These are phyloP conservation scores for Phylloporus arenicola DNA, from an alignment of 768 basidiomycete genomes.

Conservation along the genomic window DNA sequence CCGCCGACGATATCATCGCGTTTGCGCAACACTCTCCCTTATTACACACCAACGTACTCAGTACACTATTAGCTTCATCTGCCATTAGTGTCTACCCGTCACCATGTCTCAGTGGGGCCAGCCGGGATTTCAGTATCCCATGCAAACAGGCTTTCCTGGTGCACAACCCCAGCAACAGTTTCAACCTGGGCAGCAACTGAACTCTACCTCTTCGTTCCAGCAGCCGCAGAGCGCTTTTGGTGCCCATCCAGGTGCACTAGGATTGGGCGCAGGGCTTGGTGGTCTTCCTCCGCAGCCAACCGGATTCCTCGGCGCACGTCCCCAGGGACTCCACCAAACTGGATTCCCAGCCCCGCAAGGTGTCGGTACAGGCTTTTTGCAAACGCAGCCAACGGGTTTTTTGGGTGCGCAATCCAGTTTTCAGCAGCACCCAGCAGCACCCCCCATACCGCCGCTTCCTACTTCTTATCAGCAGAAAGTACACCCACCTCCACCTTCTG, in stretches of 20 bases:
- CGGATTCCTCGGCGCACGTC: conserved; percentile 38
- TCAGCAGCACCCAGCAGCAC: conserved; percentile 40
- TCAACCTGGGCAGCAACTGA: conserved; percentile 31
- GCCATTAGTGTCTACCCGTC: background rate
- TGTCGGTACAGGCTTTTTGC: conserved; percentile 33
- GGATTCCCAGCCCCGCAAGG: conserved; percentile 39
- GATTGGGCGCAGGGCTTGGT: conserved; percentile 31
- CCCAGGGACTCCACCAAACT: conserved; percentile 37
- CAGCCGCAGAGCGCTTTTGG: conserved; percentile 35
- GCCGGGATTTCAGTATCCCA: conserved; percentile 65
- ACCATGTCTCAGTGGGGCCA: conserved; percentile 78
- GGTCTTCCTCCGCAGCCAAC: conserved; percentile 60
- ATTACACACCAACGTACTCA: background rate
- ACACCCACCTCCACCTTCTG: conserved; percentile 31
- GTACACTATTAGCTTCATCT: background rate
- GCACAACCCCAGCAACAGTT: conserved; percentile 40
- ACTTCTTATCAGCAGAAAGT: conserved; percentile 52
- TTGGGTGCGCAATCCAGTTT: conserved; percentile 10
- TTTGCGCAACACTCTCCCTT: background rate
- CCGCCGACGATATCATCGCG: background rate
- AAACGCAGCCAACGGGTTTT: conserved; percentile 52
- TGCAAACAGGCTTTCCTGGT: conserved; percentile 62
- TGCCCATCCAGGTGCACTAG: conserved; percentile 21
- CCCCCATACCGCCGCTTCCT: conserved; percentile 63
- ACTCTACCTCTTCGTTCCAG: conserved; percentile 35